These are phyloP conservation scores for Mycena sanguinolenta DNA, from an alignment of 768 basidiomycete species.

Conservation along the genomic window DNA sequence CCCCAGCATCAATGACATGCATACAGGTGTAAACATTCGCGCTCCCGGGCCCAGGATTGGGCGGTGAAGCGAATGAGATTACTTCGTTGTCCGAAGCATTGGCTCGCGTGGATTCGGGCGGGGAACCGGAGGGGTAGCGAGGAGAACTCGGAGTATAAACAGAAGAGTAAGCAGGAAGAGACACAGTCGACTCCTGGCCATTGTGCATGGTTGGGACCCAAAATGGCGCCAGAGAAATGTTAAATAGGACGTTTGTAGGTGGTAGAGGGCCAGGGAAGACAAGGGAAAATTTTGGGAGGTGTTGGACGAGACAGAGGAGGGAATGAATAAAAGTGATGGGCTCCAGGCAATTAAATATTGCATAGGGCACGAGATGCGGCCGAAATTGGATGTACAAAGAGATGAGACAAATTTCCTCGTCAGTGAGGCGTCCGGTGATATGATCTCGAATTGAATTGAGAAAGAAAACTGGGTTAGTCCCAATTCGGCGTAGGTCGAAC, in stretches of 20 bases:
- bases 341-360: not conserved
- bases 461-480: conserved; percentile 2
- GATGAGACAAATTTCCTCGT: conserved; percentile 18
- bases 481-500: too few species aligned
- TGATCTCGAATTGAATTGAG: not conserved
- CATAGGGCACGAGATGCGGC: conserved; percentile 15
- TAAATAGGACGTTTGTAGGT: not conserved
- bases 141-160: not conserved
- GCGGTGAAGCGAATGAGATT: too few species aligned
- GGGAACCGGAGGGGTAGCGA: not conserved
- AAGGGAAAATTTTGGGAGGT: conserved; percentile 16
- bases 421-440: not conserved
- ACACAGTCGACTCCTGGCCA: not conserved
- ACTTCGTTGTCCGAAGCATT: too few species aligned
- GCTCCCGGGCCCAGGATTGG: too few species aligned
- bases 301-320: conserved; percentile 8
- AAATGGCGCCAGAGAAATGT: conserved; percentile 6
- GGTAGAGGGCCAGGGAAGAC: conserved; percentile 12
- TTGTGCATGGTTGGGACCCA: not conserved
- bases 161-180: not conserved
- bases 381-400: conserved; percentile 1
- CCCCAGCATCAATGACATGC: too few species aligned
- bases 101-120: not conserved
- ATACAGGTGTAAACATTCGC: too few species aligned
- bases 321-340: conserved; percentile 10